Percentiles rank a stretch among this genome's conserved stretches.
Conservation (phyloP, 1,284 basidiomycete genomes). For the Trametes versicolor region DNA sequence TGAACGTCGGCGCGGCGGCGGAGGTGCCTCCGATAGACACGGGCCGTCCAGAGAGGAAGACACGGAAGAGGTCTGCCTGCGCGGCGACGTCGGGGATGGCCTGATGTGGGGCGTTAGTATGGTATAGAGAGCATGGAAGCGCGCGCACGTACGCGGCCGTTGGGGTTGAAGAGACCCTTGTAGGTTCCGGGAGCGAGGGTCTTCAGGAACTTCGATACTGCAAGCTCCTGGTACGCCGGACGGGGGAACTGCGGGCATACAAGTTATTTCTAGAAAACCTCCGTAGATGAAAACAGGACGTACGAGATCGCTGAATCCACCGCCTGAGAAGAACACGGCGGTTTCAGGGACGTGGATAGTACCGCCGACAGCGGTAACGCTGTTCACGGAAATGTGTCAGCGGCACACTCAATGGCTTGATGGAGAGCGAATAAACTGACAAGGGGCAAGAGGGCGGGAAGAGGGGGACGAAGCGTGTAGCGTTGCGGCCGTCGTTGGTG, state of each 20-base stretch:
- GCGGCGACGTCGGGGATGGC: conserved; percentile 54
- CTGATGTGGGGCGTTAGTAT: conserved; percentile 18
- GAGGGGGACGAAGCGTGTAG: conserved; percentile 62
- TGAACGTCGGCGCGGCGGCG: conserved; percentile 61
- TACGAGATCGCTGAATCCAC: conserved; percentile 73
- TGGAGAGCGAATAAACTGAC: conserved; percentile 43
- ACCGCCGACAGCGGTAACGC: conserved; percentile 70
- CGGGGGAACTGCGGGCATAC: conserved; percentile 55
- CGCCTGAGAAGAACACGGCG: conserved; percentile 67
- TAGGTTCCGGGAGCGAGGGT: conserved; percentile 58
- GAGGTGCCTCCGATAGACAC: conserved; percentile 59
- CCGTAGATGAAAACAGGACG: conserved; percentile 25
- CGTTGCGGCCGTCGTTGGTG: conserved; percentile 67
- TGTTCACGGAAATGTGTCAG: conserved; percentile 16
- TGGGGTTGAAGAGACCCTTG: conserved; percentile 68
- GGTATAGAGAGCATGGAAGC: neutral
- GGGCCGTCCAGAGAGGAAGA: conserved; percentile 41
- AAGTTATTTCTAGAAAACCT: neutral
- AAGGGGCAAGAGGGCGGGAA: conserved; percentile 68
- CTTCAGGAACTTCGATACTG: conserved; percentile 54
- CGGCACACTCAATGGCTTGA: neutral
- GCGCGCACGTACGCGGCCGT: conserved; percentile 36
- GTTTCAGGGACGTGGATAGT: conserved; percentile 66
- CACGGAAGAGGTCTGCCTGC: conserved; percentile 46
- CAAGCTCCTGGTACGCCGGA: conserved; percentile 62